A percentile compares a stretch with the other conserved stretches of the same genome.
phyloP scores from a whole-genome alignment of 2,329 filamentous ascomycete species.

The Bretziella fagacearum region DNA sequence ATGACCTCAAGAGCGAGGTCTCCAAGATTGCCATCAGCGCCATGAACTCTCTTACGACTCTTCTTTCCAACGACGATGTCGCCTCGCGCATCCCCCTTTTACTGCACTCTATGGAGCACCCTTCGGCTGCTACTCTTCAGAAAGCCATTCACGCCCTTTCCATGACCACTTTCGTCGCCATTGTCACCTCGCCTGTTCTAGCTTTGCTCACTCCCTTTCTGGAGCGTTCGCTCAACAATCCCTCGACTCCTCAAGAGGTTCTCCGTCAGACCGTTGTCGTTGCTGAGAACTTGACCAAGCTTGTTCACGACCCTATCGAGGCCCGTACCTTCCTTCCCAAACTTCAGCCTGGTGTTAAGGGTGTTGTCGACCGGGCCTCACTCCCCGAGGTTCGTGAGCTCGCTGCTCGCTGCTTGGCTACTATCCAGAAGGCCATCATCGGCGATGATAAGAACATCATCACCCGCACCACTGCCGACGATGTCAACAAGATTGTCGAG shows the following conservation, averaged over 20 bases:
- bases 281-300: constrained; percentile 92
- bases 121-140: constrained; percentile 70
- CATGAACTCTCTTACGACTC: constrained; percentile 76
- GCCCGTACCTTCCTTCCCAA: constrained; percentile 90
- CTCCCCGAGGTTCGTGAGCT: constrained; percentile 89
- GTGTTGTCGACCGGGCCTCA: constrained; percentile 71
- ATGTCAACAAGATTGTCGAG: constrained; percentile 60
- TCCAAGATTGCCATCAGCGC: constrained; percentile 80
- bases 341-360: constrained; percentile 82
- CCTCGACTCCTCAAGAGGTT: constrained; percentile 81
- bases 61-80: constrained; percentile 94
- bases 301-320: constrained; percentile 90
- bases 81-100: constrained; percentile 79
- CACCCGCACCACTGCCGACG: constrained; percentile 50
- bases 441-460: constrained; percentile 48
- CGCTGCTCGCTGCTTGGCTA: constrained; percentile 60
- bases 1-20: constrained; percentile 81
- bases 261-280: constrained; percentile 91
- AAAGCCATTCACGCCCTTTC: constrained; percentile 95
- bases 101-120: constrained; percentile 88
- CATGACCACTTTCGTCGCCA: constrained; percentile 94
- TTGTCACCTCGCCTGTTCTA: constrained; percentile 88
- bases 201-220: constrained; percentile 87
- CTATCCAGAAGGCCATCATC: constrained; percentile 92
- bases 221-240: constrained; percentile 84